These are phyloP conservation scores for Hortiboletus flavorubellus DNA, from an alignment of 768 basidiomycete species.

Conservation along the genomic window DNA sequence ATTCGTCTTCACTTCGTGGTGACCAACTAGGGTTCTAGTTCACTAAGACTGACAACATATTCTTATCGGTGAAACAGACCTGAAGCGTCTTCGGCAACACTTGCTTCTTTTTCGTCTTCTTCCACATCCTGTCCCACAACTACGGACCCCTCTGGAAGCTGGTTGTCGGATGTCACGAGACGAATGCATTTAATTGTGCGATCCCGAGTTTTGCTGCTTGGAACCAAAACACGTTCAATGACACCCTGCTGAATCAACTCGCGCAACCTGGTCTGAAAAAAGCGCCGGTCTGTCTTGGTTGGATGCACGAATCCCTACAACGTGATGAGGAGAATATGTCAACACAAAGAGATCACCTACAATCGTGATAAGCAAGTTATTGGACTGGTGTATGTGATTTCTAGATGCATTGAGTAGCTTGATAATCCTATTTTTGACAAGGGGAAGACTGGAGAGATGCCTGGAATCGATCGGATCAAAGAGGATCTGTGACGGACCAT, in stretches of 20 bases:
- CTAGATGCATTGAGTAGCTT: slow-evolving; percentile 69
- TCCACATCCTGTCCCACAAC: slow-evolving; percentile 35
- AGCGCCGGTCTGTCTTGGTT: slow-evolving; percentile 74
- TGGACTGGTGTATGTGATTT: slow-evolving; percentile 67
- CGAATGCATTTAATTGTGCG: slow-evolving; percentile 64
- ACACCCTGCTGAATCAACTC: slow-evolving; percentile 71
- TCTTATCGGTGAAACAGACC: slow-evolving; percentile 25
- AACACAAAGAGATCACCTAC: slow-evolving; percentile 40
- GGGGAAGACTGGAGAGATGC: slow-evolving; percentile 69
- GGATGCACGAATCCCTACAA: slow-evolving; percentile 72
- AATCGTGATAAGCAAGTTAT: slow-evolving; percentile 73
- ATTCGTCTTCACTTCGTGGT: slow-evolving; percentile 51
- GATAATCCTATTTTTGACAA: slow-evolving; percentile 68
- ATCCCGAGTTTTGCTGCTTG: slow-evolving; percentile 48
- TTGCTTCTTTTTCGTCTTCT: slow-evolving; percentile 39
- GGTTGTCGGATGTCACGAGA: slow-evolving; percentile 45
- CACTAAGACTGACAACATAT: background rate
- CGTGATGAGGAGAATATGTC: slow-evolving; percentile 1
- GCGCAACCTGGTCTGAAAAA: slow-evolving; percentile 71
- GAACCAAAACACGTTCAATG: slow-evolving; percentile 72
- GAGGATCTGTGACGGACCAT: slow-evolving; percentile 32
- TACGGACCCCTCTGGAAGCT: slow-evolving; percentile 34
- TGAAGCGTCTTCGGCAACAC: slow-evolving; percentile 28
- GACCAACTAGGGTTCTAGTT: slow-evolving; percentile 25
- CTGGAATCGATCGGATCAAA: slow-evolving; percentile 78